Percentiles rank a stretch among this genome's conserved stretches.
Conservation (phyloP, 2,329 filamentous ascomycete species). For the Colletotrichum liaoningense region DNA sequence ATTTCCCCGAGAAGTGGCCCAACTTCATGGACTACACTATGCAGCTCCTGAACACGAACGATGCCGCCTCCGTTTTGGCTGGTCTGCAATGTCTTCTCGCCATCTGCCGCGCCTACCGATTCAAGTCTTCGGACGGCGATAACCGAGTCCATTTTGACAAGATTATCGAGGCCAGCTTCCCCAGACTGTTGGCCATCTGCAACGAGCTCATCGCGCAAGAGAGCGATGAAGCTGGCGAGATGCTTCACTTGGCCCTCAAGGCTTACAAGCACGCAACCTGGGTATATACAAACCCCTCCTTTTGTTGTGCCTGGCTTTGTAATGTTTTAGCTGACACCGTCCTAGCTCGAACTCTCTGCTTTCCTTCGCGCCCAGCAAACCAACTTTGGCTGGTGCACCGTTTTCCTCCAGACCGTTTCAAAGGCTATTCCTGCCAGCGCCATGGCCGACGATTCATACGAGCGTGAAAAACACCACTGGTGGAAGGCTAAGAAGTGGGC, state of each 20-base stretch:
- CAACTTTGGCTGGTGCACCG: slow-evolving; percentile 95
- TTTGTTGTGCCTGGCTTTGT: not conserved
- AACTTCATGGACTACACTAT: slow-evolving; percentile 93
- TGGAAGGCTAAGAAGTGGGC: slow-evolving; percentile 99
- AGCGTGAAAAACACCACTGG: slow-evolving; percentile 95
- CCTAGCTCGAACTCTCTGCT: slow-evolving; percentile 84
- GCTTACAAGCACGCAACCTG: slow-evolving; percentile 98
- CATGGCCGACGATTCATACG: slow-evolving; percentile 80
- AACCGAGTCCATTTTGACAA: slow-evolving; percentile 88
- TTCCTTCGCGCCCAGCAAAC: slow-evolving; percentile 82
- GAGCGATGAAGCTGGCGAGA: slow-evolving; percentile 94
- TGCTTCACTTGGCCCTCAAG: slow-evolving; percentile 95
- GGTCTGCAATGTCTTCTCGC: slow-evolving; percentile 94
- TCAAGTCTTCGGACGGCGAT: slow-evolving; percentile 84
- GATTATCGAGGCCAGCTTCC: slow-evolving; percentile 92
- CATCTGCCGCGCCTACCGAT: slow-evolving; percentile 94
- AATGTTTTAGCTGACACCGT: slow-evolving; percentile 44
- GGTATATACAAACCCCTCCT: slow-evolving; percentile 57
- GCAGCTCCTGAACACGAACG: slow-evolving; percentile 87
- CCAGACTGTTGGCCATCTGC: slow-evolving; percentile 86
- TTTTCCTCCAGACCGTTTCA: slow-evolving; percentile 90
- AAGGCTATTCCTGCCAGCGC: slow-evolving; percentile 85
- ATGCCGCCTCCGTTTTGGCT: slow-evolving; percentile 87
- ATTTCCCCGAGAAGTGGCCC: slow-evolving; percentile 96
- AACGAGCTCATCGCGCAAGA: slow-evolving; percentile 90